Percentiles rank a stretch among this genome's conserved stretches.
Evolutionary conservation across 2,329 filamentous ascomycete species (phyloP).

Genomic region (Cordyceps militaris): DNA sequence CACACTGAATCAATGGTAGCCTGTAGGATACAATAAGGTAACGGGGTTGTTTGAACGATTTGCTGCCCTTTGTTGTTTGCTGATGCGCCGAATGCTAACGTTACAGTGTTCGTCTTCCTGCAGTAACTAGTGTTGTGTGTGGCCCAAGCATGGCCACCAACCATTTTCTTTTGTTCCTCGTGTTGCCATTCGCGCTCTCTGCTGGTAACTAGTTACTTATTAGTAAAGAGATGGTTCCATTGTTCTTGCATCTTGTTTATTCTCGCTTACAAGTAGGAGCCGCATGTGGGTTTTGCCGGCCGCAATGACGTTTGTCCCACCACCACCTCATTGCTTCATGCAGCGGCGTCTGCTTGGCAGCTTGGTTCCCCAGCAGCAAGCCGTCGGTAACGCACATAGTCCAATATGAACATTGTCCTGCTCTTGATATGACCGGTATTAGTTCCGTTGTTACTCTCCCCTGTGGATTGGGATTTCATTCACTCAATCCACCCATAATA

Average conservation of each 20-base stretch:
- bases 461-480: not conserved
- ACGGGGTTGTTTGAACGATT: slow-evolving; percentile 7
- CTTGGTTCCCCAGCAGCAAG: not conserved
- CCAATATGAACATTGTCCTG: not conserved
- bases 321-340: not conserved
- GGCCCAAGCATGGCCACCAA: slow-evolving; percentile 1
- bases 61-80: not conserved
- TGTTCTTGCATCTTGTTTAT: not conserved
- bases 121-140: slow-evolving; percentile 2
- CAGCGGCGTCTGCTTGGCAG: not conserved
- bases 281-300: not conserved
- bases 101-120: not conserved
- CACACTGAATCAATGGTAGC: not conserved
- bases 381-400: not conserved
- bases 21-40: slow-evolving; percentile 1
- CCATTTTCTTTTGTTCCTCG: not conserved
- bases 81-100: not conserved
- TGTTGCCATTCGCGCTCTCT: not conserved
- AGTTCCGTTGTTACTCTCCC: not conserved
- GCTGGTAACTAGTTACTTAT: too few relatives aligned
- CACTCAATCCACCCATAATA: not conserved
- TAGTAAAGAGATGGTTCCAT: not conserved
- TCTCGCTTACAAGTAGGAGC: not conserved
- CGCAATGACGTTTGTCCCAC: not conserved
- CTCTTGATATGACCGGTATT: not conserved